Conservation (phyloP, 352 stramenopile genomes). For the Pythium brachiatum region DNA sequence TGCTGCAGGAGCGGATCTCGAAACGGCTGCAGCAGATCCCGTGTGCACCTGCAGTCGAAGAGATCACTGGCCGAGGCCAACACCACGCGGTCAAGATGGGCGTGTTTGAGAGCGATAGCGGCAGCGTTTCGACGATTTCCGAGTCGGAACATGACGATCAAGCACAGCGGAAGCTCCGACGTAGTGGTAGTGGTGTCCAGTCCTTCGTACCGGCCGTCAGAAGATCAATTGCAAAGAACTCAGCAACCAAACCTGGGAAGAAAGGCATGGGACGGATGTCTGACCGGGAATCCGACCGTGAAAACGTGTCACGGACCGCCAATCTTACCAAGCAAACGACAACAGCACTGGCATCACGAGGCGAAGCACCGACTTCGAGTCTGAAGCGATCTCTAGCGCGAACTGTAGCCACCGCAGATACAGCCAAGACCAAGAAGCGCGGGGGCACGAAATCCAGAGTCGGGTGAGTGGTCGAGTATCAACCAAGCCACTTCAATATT, state of each 20-base stretch:
- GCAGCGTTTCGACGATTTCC: constrained; percentile 13
- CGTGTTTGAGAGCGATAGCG: constrained; percentile 6
- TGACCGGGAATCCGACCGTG: constrained; percentile 1
- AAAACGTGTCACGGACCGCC: constrained; percentile 6
- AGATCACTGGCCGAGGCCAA: background rate
- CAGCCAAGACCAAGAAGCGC: constrained; percentile 8
- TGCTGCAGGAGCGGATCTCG: constrained; percentile 64
- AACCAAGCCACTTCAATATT: too few relatives aligned
- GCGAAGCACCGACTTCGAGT: background rate
- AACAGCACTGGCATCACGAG: background rate
- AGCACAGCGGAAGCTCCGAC: background rate
- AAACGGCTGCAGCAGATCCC: constrained; percentile 52
- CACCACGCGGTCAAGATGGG: background rate
- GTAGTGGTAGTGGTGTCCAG: background rate
- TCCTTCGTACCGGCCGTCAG: too few relatives aligned
- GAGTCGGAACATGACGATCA: constrained; percentile 14
- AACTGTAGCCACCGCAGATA: background rate
- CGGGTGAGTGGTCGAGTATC: background rate
- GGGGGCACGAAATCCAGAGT: background rate
- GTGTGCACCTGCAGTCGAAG: constrained; percentile 6
- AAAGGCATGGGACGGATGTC: background rate
- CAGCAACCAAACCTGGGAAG: background rate
- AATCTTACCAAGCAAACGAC: background rate
- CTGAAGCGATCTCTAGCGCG: background rate
- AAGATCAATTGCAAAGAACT: background rate